Percentiles rank a stretch among this genome's conserved stretches.
These are phyloP conservation scores for Russula sp. DNA, from an alignment of 768 basidiomycete species.

Conservation along the genomic window DNA sequence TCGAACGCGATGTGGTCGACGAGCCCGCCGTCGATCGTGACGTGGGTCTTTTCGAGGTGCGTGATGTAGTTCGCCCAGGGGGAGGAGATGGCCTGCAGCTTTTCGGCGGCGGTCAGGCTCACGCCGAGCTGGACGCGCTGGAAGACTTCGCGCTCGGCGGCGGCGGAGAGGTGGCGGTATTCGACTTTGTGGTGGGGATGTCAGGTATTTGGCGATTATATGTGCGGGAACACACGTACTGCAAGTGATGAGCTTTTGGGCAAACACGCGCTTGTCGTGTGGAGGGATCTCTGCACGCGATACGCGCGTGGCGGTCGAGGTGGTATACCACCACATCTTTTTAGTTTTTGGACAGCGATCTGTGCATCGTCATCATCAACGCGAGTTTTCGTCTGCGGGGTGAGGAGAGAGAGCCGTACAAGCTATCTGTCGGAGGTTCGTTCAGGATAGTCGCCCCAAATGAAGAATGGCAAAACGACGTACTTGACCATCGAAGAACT, in stretches of 20 bases:
- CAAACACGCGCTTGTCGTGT: slow-evolving; percentile 44
- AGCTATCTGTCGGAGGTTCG: slow-evolving; percentile 39
- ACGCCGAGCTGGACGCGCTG: slow-evolving; percentile 79
- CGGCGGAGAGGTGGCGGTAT: slow-evolving; percentile 49
- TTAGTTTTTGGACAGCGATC: slow-evolving; percentile 53
- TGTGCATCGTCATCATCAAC: slow-evolving; percentile 25
- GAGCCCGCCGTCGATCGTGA: slow-evolving; percentile 56
- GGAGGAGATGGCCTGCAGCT: slow-evolving; percentile 71
- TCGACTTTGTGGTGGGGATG: slow-evolving; percentile 44
- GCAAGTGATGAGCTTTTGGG: slow-evolving; percentile 53
- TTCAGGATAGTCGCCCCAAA: neutral
- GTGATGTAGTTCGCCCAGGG: slow-evolving; percentile 64
- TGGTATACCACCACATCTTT: slow-evolving; percentile 57
- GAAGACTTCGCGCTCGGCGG: slow-evolving; percentile 71
- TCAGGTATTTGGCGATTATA: too few relatives aligned
- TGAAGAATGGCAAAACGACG: slow-evolving; percentile 19
- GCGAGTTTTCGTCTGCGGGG: slow-evolving; percentile 19
- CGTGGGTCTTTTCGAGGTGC: slow-evolving; percentile 49
- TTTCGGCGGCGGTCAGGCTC: slow-evolving; percentile 68
- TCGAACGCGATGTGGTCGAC: slow-evolving; percentile 53
- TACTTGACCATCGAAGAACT: slow-evolving; percentile 70
- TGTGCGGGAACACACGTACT: slow-evolving; percentile 34
- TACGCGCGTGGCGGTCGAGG: slow-evolving; percentile 39
- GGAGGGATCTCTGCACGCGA: slow-evolving; percentile 50
- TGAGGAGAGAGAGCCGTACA: slow-evolving; percentile 37